Base-by-base conservation (phyloP, 2,329 filamentous ascomycete genomes). In the Colletotrichum cordylinicola region DNA sequence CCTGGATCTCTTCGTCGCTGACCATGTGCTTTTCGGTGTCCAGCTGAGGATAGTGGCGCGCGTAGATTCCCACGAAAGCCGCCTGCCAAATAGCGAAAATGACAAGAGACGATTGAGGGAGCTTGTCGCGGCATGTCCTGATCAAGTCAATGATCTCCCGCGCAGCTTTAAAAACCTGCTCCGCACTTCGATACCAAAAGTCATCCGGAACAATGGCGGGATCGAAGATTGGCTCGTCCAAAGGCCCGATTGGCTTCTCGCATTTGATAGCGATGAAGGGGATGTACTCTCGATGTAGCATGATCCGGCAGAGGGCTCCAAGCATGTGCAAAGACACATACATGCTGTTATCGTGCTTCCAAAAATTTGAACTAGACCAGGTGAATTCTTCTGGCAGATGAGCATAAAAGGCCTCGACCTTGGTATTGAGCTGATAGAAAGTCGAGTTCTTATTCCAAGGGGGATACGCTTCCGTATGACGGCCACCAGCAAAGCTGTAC, bases 301-400 rank as follows among this genome's bases (percentile, higher is more conserved):
- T 91, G 77, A 95, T 92, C 72, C 90, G 88, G 80, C 92, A 94
- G 3, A 94, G 86, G 2, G 90, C 89, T 74, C 91, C 90, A 1
- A 94, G 88, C 79, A 92, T 91, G 79, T 95, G 93, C 70, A 95
- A 85, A 5, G 93, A 88, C 12, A 92, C 90, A 80, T 93, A 95
- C 9, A 90, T 89, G 61, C 92, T 92, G 76, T 90, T 91, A 78
- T 94, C 91, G 79, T 94, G 93, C 29, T 90, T 91, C 79, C 91
- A 90, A 58, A 92, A 92, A 80, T 94, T 94, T 55, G 88, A 87
- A 8, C 88, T 84, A 2, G 89, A 93, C 67, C 93, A 88, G 2
- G 86, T 89, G 61, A 84, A 77, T 15, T 66, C 60, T 35, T 78
- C 71, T 7, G 77, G 74, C 2, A 78, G 58, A 31, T 67, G 62